Evolutionary conservation across 1,284 basidiomycete species (phyloP).

Genomic region (Cryptococcus deneoformans): DNA sequence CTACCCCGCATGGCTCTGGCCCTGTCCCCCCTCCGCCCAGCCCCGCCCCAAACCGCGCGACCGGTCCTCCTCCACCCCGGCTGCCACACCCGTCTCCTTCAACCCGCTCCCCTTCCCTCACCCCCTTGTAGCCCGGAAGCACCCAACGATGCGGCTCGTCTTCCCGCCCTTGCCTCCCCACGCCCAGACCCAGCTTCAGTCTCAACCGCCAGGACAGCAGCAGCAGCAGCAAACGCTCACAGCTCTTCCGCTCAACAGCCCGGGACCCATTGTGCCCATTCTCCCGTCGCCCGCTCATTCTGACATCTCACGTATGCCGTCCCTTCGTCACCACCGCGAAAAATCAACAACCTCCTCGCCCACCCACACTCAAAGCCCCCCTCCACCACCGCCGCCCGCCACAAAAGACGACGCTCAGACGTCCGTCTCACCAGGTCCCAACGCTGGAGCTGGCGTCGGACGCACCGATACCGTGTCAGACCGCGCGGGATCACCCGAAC

Average conservation of each 20-base stretch:
- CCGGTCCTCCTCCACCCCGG: conserved; percentile 1
- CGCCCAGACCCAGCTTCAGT: not conserved
- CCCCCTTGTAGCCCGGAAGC: conserved; percentile 30
- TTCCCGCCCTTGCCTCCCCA: conserved; percentile 22
- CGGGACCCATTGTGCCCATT: too few relatives aligned
- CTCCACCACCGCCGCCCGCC: not conserved
- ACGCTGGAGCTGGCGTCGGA: too few relatives aligned
- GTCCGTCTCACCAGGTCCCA: not conserved
- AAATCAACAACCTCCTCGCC: too few relatives aligned
- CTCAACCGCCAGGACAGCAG: too few relatives aligned
- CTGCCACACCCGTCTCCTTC: not conserved
- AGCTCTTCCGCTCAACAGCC: too few relatives aligned
- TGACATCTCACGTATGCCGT: too few relatives aligned
- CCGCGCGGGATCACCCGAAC: not conserved
- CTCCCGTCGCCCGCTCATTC: too few relatives aligned
- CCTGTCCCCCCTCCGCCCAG: conserved; percentile 4
- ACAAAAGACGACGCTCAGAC: not conserved
- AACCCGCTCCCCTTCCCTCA: conserved; percentile 37
- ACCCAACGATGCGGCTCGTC: conserved; percentile 42
- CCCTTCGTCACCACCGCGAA: too few relatives aligned
- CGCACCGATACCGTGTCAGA: too few relatives aligned
- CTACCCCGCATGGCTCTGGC: conserved; percentile 46
- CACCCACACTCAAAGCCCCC: not conserved
- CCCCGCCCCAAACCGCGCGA: conserved; percentile 1
- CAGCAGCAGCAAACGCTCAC: too few relatives aligned